Evolutionary conservation across 495 filamentous ascomycete species (phyloP).

Genomic region (Hyaloscypha bicolor): DNA sequence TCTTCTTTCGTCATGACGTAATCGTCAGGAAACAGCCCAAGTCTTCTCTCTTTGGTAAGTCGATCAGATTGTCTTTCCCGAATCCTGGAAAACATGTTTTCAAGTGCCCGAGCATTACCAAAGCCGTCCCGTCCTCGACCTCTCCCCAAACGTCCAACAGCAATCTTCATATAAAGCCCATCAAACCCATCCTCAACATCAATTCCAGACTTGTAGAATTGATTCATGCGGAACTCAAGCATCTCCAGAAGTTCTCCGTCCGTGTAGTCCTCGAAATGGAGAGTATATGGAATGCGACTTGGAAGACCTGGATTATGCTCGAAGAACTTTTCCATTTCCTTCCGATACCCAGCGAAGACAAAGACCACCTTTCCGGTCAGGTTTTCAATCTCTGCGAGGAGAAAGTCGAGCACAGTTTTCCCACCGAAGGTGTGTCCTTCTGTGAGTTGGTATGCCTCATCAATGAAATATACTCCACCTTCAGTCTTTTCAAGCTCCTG

Average conservation of each 20-base stretch:
- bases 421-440: constrained; percentile 49
- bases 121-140: constrained; percentile 68
- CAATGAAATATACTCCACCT: constrained; percentile 65
- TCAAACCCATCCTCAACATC: constrained; percentile 57
- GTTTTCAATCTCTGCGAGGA: constrained; percentile 77
- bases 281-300: constrained; percentile 67
- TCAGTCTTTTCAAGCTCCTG: constrained; percentile 55
- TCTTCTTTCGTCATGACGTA: constrained; percentile 57
- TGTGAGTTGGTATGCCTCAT: constrained; percentile 69
- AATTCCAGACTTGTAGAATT: constrained; percentile 43
- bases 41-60: constrained; percentile 42
- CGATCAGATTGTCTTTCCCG: constrained; percentile 60
- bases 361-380: constrained; percentile 74
- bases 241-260: constrained; percentile 66
- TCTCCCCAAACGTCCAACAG: constrained; percentile 59
- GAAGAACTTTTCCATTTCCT: constrained; percentile 80
- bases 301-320: constrained; percentile 74
- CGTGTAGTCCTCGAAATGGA: constrained; percentile 71
- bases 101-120: constrained; percentile 70
- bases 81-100: constrained; percentile 61
- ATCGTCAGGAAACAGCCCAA: constrained; percentile 44
- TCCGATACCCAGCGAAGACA: constrained; percentile 75
- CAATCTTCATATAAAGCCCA: constrained; percentile 70
- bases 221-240: constrained; percentile 35
- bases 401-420: constrained; percentile 66